Conservation (phyloP, 1,139 yeast genomes). For the Hemisphaericaspora xylofermentans region DNA sequence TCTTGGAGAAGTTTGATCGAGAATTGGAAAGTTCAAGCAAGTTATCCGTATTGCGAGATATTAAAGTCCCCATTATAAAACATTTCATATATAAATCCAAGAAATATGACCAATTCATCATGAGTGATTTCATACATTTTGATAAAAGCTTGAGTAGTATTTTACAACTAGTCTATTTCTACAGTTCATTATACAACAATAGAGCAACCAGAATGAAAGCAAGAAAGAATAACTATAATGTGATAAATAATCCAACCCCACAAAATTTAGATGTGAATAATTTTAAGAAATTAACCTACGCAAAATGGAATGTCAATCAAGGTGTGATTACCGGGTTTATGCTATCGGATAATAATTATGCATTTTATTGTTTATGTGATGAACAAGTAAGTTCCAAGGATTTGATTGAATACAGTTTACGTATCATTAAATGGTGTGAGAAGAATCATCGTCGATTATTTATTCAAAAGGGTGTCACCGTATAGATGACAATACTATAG, state of each 20-base stretch:
- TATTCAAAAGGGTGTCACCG: constrained; percentile 26
- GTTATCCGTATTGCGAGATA: constrained; percentile 35
- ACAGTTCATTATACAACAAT: constrained; percentile 29
- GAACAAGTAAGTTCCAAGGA: constrained; percentile 29
- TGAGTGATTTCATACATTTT: constrained; percentile 27
- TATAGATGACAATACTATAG: too few relatives aligned
- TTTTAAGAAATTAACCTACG: constrained; percentile 36
- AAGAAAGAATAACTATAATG: constrained; percentile 3
- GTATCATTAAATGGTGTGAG: constrained; percentile 42
- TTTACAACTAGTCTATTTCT: constrained; percentile 32
- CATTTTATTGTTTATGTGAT: constrained; percentile 40
- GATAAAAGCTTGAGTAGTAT: constrained; percentile 14
- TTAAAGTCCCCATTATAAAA: constrained; percentile 58
- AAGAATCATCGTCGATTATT: constrained; percentile 36
- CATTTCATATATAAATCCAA: constrained; percentile 83
- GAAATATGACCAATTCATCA: constrained; percentile 40
- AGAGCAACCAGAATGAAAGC: constrained; percentile 25
- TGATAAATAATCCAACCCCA: not conserved
- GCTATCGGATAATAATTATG: constrained; percentile 36
- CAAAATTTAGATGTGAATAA: constrained; percentile 11
- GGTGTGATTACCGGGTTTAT: constrained; percentile 35
- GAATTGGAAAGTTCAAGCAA: constrained; percentile 24
- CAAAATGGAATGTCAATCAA: constrained; percentile 24
- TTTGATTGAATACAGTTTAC: constrained; percentile 32
- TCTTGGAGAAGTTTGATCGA: constrained; percentile 36